Evolutionary conservation across 805 yeast species (phyloP).

Genomic region (Ogataea siamensis): DNA sequence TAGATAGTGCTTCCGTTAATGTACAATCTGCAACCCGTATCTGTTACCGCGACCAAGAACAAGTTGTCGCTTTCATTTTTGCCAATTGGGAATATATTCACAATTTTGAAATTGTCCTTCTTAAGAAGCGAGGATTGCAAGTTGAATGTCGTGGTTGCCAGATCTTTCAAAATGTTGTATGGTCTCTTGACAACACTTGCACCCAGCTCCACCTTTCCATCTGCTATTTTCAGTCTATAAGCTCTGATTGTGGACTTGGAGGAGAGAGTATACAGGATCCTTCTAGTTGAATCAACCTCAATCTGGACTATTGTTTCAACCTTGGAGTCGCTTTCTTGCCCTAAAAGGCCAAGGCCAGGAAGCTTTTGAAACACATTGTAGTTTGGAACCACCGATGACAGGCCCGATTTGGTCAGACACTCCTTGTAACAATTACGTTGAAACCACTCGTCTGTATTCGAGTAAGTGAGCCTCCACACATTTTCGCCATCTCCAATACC

Average conservation of each 20-base stretch:
- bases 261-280: constrained; percentile 76
- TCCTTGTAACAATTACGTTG: constrained; percentile 78
- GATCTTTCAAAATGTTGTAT: constrained; percentile 44
- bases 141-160: constrained; percentile 39
- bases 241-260: constrained; percentile 79
- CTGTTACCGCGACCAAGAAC: constrained; percentile 74
- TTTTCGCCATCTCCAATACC: constrained; percentile 77
- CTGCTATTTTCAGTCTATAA: constrained; percentile 53
- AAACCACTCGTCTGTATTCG: constrained; percentile 84
- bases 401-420: constrained; percentile 70
- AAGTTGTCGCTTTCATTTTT: constrained; percentile 64
- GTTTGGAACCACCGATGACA: constrained; percentile 50
- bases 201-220: constrained; percentile 34
- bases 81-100: constrained; percentile 60
- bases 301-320: constrained; percentile 65
- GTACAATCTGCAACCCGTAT: constrained; percentile 79
- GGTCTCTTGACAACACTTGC: constrained; percentile 40
- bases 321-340: constrained; percentile 24
- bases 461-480: constrained; percentile 84
- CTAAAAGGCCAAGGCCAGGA: constrained; percentile 30
- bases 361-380: constrained; percentile 27
- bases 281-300: constrained; percentile 73
- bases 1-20: constrained; percentile 47
- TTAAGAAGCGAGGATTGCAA: constrained; percentile 45
- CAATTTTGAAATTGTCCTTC: constrained; percentile 55